Conservation (phyloP, 2,329 filamentous ascomycete genomes). For the Harringtonia aguacate region DNA sequence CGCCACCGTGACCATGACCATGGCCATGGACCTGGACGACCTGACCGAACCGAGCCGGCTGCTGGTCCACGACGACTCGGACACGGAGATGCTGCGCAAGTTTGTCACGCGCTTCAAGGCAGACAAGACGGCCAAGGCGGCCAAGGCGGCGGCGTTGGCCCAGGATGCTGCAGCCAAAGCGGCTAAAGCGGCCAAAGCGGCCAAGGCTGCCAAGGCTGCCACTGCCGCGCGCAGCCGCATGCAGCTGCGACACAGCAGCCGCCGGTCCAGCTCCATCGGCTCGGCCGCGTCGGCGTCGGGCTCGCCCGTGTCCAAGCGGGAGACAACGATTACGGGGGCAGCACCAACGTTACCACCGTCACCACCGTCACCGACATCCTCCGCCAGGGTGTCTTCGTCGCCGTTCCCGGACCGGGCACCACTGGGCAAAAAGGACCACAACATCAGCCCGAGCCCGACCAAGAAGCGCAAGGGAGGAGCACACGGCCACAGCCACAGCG, state of each 20-base stretch:
- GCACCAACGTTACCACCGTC: neutral
- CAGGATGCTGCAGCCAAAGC: neutral
- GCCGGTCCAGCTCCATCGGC: slow-evolving; percentile 16
- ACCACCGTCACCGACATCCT: neutral
- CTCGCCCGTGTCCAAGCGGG: slow-evolving; percentile 17
- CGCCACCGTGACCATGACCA: slow-evolving; percentile 11
- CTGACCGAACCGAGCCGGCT: slow-evolving; percentile 2
- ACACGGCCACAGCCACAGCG: slow-evolving; percentile 11
- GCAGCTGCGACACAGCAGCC: slow-evolving; percentile 14
- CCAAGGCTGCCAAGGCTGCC: no score
- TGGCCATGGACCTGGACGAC: slow-evolving; percentile 9
- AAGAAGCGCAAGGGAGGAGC: slow-evolving; percentile 30
- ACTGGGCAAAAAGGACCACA: slow-evolving; percentile 22
- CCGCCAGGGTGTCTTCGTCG: neutral
- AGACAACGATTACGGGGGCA: no score
- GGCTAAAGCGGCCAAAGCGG: neutral
- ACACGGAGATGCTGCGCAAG: slow-evolving; percentile 22
- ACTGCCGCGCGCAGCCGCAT: neutral
- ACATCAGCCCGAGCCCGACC: slow-evolving; percentile 24
- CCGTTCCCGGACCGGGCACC: slow-evolving; percentile 15
- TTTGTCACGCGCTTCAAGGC: slow-evolving; percentile 24
- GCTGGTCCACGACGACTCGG: slow-evolving; percentile 19
- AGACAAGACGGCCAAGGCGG: slow-evolving; percentile 21
- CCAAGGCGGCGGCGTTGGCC: slow-evolving; percentile 14
- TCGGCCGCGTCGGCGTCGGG: slow-evolving; percentile 17